Evolutionary conservation across 768 basidiomycete species (phyloP), one percentile per base, ranked within the genome.

Genomic region (Naganishia antarctica): DNA sequence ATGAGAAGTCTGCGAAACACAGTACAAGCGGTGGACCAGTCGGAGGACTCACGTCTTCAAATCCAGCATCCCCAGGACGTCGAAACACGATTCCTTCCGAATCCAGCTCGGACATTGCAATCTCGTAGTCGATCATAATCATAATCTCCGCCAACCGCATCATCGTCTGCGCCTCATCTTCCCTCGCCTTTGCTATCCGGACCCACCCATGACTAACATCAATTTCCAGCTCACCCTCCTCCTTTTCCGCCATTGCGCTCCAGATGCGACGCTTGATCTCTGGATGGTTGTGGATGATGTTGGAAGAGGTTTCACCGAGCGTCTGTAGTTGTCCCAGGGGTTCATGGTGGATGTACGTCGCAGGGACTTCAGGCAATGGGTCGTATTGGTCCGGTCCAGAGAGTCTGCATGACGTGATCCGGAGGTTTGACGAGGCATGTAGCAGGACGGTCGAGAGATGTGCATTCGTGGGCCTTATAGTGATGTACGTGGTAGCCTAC

Each of bases 161-260:
- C 78, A 71, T 26, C 80, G 69, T 66, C 81, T 81, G 28, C 83
- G 82, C 31, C 84, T 84, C 66, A 83, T 85, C 77, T 80, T 86
- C 70, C 87, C 78, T 57, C 83, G 80, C 18, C 87, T 85, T 65
- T 87, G 87, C 70, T 5, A 77, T 65, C 26, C 76, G 60, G 6
- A 79, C 72, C 74, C 74, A 77, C 23, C 78, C 76, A 28, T 75
- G 74, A 21, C 74, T 71, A n/a, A 98, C 85, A 12, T 86, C 84
- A 70, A 99, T 90, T 5, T 91, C 90, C 32, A 99, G 76, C 78
- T 98, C 96, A 64, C 94, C 96, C 75, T 97, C 91, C 69, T 94
- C 91, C 45, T 86, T 84, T 72, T 98, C 96, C 66, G 90, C 85
- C 58, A 92, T 81, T 0, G 94, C 90, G 0, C 90, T 84, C 80